phyloP scores from a whole-genome alignment of 768 basidiomycete genomes.

The Megacollybia marginata region DNA sequence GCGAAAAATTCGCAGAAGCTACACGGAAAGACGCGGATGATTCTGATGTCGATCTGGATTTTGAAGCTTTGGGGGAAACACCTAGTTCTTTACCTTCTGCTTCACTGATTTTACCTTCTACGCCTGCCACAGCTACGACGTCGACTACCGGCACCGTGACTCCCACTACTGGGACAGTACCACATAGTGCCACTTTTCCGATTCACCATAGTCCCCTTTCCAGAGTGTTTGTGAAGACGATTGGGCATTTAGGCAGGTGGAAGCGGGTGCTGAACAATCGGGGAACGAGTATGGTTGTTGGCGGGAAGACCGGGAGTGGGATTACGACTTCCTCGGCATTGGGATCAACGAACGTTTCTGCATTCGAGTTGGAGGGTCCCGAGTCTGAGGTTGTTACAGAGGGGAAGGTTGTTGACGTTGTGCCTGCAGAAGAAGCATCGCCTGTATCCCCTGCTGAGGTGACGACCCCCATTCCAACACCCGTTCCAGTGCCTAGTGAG shows the following conservation, averaged over 20 bases:
- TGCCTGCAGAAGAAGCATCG: not conserved
- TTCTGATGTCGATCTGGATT: constrained; percentile 75
- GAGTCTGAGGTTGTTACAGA: constrained; percentile 4
- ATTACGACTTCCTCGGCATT: too few species aligned
- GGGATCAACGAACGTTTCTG: constrained; percentile 44
- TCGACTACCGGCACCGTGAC: constrained; percentile 11
- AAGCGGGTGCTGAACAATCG: constrained; percentile 63
- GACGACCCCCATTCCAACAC: too few species aligned
- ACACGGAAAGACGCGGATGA: constrained; percentile 46
- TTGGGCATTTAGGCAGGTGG: constrained; percentile 78
- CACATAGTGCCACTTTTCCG: constrained; percentile 37
- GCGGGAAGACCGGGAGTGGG: constrained; percentile 12
- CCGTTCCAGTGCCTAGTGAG: too few species aligned
- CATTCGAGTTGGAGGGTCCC: constrained; percentile 63
- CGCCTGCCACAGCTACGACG: not conserved
- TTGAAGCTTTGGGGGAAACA: constrained; percentile 35
- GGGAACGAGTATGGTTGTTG: constrained; percentile 19
- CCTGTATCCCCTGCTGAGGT: constrained; percentile 8
- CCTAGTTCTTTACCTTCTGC: constrained; percentile 26
- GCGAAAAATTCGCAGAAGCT: constrained; percentile 62
- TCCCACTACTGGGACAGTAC: constrained; percentile 11
- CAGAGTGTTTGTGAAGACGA: constrained; percentile 72
- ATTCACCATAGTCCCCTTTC: constrained; percentile 60
- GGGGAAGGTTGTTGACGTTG: too few species aligned
- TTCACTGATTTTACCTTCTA: constrained; percentile 12